Evolutionary conservation across 1,139 yeast genomes (phyloP).

Genomic region (Zygotorulaspora mrakii): DNA sequence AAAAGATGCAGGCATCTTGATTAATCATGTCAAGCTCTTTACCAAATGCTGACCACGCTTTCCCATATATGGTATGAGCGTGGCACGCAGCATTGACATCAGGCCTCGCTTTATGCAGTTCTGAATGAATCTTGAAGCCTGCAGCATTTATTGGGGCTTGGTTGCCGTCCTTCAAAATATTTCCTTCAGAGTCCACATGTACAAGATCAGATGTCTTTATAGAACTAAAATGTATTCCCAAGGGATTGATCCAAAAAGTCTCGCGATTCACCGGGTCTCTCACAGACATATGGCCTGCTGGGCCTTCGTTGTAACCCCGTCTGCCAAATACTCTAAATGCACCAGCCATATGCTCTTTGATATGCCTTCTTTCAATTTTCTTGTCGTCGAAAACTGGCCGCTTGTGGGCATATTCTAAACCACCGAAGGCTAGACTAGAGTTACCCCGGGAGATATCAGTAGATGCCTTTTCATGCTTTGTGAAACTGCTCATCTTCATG

Average conservation of each 20-base stretch:
- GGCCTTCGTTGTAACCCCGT: conserved; percentile 66
- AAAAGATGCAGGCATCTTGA: conserved; percentile 68
- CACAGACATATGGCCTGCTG: conserved; percentile 73
- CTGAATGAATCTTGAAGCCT: conserved; percentile 72
- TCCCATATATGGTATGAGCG: conserved; percentile 67
- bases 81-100: conserved; percentile 78
- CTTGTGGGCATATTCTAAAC: conserved; percentile 15
- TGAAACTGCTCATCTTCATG: too few species aligned
- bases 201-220: conserved; percentile 69
- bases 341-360: conserved; percentile 70
- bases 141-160: conserved; percentile 66
- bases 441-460: too few species aligned
- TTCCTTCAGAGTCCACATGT: conserved; percentile 64
- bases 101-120: conserved; percentile 67
- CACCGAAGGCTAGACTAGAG: conserved; percentile 22
- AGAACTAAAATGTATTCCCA: conserved; percentile 65
- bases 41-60: conserved; percentile 68
- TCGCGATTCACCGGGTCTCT: conserved; percentile 65
- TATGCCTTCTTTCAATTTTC: conserved; percentile 53
- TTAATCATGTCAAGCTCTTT: conserved; percentile 70
- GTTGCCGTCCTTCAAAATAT: conserved; percentile 56
- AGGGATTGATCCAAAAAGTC: conserved; percentile 74
- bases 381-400: conserved; percentile 49
- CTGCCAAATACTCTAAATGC: conserved; percentile 75
- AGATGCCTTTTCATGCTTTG: too few species aligned